phyloP scores from a whole-genome alignment of 1,139 yeast genomes.

The Debaryomyces udenii region DNA sequence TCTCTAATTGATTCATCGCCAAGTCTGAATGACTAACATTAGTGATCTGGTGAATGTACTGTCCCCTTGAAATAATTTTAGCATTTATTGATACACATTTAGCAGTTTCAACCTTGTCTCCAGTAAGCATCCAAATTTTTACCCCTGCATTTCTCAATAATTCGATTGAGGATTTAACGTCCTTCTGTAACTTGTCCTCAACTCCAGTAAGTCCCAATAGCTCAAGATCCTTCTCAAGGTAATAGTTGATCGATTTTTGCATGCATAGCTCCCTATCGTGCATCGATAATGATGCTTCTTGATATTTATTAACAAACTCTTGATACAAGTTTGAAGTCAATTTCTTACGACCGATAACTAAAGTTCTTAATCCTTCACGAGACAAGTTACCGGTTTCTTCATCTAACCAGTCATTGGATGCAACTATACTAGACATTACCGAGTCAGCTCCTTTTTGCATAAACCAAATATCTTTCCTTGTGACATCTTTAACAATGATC shows the following conservation, averaged over 20 bases:
- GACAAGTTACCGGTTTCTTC: constrained; percentile 99
- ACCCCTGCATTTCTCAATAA: constrained; percentile 93
- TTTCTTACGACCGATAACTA: constrained; percentile 85
- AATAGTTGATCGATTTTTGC: constrained; percentile 67
- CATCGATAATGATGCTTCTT: constrained; percentile 79
- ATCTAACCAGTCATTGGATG: constrained; percentile 90
- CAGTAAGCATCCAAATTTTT: constrained; percentile 98
- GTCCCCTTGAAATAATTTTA: constrained; percentile 89
- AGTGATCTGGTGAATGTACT: constrained; percentile 85
- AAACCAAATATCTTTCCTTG: constrained; percentile 76
- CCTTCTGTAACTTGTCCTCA: constrained; percentile 89
- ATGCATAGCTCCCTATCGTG: constrained; percentile 72
- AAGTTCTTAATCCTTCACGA: constrained; percentile 92
- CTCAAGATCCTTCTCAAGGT: constrained; percentile 82
- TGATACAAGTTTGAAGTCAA: constrained; percentile 57
- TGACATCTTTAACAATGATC: constrained; percentile 67
- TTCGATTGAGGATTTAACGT: constrained; percentile 91
- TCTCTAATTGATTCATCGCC: constrained; percentile 77
- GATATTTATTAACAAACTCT: constrained; percentile 64
- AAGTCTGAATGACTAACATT: constrained; percentile 59
- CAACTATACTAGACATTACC: constrained; percentile 87
- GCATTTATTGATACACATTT: constrained; percentile 96
- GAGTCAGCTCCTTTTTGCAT: constrained; percentile 96
- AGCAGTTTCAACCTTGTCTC: constrained; percentile 98
- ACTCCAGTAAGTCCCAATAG: constrained; percentile 94